A percentile compares a stretch with the other conserved stretches of the same genome.
Evolutionary conservation across 2,329 filamentous ascomycete species (phyloP).

Genomic region (Ceratocystis alfenasii): DNA sequence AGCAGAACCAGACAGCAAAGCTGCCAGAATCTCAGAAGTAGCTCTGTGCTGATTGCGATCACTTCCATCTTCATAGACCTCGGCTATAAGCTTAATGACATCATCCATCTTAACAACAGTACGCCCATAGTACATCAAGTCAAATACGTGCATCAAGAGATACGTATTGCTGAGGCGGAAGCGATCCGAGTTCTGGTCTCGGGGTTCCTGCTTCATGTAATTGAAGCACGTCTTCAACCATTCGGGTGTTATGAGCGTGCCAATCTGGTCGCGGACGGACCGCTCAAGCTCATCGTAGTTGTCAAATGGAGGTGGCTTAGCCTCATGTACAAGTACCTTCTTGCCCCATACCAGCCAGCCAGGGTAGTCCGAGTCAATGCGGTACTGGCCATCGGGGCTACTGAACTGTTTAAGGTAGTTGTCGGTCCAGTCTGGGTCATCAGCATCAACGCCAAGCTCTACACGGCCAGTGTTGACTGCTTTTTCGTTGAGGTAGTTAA

Average conservation of each 20-base stretch:
- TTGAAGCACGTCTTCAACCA: constrained; percentile 86
- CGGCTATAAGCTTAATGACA: constrained; percentile 64
- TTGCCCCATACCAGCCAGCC: constrained; percentile 96
- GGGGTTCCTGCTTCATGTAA: constrained; percentile 91
- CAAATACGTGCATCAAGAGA: constrained; percentile 78
- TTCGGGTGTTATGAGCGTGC: constrained; percentile 61
- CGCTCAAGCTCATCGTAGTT: constrained; percentile 71
- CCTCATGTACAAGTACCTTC: constrained; percentile 66
- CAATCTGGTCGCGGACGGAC: constrained; percentile 64
- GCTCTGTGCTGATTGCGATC: constrained; percentile 97
- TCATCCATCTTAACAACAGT: constrained; percentile 75
- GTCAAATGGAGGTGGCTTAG: constrained; percentile 55
- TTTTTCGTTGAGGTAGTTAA: constrained; percentile 53
- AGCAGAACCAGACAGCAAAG: constrained; percentile 65
- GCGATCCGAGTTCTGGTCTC: constrained; percentile 66
- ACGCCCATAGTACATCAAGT: constrained; percentile 70
- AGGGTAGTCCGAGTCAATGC: constrained; percentile 81
- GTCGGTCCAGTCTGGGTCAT: constrained; percentile 66
- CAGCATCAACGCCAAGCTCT: constrained; percentile 57
- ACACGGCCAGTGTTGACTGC: constrained; percentile 60
- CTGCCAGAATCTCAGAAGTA: constrained; percentile 84
- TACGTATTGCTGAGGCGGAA: constrained; percentile 84
- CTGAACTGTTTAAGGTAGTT: constrained; percentile 69
- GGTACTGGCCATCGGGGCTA: constrained; percentile 62
- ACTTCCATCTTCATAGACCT: constrained; percentile 79